Conservation (phyloP, 164 flowering plant species). For the Liriodendron chinense region DNA sequence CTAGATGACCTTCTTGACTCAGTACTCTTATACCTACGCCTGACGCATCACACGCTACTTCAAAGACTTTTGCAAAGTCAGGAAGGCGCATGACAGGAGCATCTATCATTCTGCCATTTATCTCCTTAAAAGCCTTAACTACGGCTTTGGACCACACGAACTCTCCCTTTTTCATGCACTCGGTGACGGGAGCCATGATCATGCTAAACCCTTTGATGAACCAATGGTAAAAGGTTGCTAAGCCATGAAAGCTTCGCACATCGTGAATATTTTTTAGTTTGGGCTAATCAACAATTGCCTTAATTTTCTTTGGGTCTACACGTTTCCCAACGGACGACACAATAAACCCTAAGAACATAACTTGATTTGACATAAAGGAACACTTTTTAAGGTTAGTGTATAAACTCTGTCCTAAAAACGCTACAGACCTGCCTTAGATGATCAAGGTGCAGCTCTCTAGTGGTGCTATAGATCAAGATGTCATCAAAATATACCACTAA, state of each 20-base stretch:
- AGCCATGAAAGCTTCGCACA: conserved; percentile 5
- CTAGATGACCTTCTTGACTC: no score
- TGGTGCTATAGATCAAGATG: no score
- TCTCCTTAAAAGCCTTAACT: neutral
- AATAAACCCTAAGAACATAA: no score
- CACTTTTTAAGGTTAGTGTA: no score
- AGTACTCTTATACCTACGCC: neutral
- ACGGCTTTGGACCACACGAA: neutral
- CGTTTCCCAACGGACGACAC: no score
- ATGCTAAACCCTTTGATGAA: neutral
- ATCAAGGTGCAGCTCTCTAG: no score
- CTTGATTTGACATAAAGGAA: no score
- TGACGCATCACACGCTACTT: neutral
- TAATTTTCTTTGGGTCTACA: no score
- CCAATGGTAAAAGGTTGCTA: neutral
- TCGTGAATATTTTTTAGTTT: neutral
- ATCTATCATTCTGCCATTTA: neutral
- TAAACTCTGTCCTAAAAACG: no score
- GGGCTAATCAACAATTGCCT: neutral
- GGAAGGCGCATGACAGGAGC: neutral
- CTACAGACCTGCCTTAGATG: no score
- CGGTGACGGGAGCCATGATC: neutral
- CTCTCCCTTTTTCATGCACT: neutral
- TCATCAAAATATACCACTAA: no score
- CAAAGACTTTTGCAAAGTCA: neutral